Evolutionary conservation across 2,329 filamentous ascomycete species (phyloP).

Genomic region (Colletotrichum musicola): DNA sequence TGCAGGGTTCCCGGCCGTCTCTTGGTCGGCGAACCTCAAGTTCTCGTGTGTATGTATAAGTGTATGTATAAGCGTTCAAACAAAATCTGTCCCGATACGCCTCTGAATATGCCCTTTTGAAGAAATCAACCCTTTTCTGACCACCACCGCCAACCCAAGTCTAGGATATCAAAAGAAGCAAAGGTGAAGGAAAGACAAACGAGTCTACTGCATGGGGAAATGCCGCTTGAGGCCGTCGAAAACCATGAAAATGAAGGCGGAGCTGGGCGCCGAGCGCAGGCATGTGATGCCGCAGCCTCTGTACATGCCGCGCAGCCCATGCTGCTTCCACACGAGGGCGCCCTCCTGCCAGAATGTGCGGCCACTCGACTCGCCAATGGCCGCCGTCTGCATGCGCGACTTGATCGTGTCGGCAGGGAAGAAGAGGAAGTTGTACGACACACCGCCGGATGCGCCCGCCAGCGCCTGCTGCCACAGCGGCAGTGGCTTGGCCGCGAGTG

Average conservation of each 20-base stretch:
- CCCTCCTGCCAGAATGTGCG: conserved; percentile 81
- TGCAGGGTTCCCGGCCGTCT: not conserved
- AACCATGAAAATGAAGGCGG: conserved; percentile 97
- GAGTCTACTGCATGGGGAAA: conserved; percentile 64
- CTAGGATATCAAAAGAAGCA: conserved; percentile 37
- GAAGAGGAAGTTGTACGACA: conserved; percentile 97
- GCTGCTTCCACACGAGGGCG: conserved; percentile 80
- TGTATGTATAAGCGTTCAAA: conserved; percentile 6
- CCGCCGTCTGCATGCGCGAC: conserved; percentile 93
- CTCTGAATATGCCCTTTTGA: conserved; percentile 25
- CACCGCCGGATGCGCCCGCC: conserved; percentile 88
- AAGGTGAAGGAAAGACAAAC: conserved; percentile 29
- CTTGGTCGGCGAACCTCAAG: not conserved
- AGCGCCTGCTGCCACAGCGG: conserved; percentile 89
- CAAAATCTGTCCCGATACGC: conserved; percentile 27
- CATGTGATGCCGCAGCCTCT: conserved; percentile 96
- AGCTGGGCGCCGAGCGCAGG: conserved; percentile 87
- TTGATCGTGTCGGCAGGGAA: conserved; percentile 98
- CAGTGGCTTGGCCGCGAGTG: conserved; percentile 65
- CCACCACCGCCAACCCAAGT: conserved; percentile 24
- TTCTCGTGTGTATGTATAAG: conserved; percentile 1
- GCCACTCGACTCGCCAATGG: conserved; percentile 69
- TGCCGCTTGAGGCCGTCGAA: conserved; percentile 86
- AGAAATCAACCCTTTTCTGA: not conserved
- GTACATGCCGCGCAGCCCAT: conserved; percentile 88